phyloP scores from a whole-genome alignment of 169 alveolate species.

The Plasmodium vivax region DNA sequence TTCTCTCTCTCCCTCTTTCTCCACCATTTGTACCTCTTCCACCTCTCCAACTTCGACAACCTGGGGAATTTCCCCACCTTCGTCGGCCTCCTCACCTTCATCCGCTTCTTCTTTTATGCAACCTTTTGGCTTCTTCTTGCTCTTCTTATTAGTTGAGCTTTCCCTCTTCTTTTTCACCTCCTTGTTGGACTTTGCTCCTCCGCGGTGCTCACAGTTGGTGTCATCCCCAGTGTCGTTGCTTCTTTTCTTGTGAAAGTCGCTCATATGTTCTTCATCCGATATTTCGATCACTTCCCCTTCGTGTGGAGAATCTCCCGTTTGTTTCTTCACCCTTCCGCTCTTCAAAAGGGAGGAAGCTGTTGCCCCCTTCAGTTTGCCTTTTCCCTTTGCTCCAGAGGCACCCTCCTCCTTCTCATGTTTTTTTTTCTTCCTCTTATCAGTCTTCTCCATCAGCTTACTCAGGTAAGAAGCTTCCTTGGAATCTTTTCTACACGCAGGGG shows the following conservation, averaged over 20 bases:
- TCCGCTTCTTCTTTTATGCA: not conserved
- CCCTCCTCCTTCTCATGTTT: not conserved
- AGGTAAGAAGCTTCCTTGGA: slow-evolving; percentile 30
- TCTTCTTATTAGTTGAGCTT: slow-evolving; percentile 8
- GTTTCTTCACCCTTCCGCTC: not conserved
- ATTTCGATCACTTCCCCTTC: slow-evolving; percentile 55
- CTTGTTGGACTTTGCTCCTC: not conserved
- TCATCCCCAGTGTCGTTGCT: not conserved
- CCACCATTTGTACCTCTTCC: not conserved
- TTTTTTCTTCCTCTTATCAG: slow-evolving; percentile 19
- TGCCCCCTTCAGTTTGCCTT: not conserved
- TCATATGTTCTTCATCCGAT: slow-evolving; percentile 36
- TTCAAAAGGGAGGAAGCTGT: not conserved
- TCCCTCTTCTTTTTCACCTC: slow-evolving; percentile 1
- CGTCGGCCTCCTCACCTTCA: not conserved
- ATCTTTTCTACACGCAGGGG: not conserved
- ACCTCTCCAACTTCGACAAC: not conserved
- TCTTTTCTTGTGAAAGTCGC: not conserved
- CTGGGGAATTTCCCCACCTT: not conserved
- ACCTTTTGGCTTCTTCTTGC: slow-evolving; percentile 16
- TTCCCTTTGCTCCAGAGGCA: not conserved
- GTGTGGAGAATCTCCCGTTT: not conserved
- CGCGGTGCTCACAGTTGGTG: not conserved
- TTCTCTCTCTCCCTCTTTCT: not conserved
- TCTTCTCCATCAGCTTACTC: slow-evolving; percentile 50